phyloP scores from a whole-genome alignment of 2,329 filamentous ascomycete genomes.

The Aspergillus sp. region DNA sequence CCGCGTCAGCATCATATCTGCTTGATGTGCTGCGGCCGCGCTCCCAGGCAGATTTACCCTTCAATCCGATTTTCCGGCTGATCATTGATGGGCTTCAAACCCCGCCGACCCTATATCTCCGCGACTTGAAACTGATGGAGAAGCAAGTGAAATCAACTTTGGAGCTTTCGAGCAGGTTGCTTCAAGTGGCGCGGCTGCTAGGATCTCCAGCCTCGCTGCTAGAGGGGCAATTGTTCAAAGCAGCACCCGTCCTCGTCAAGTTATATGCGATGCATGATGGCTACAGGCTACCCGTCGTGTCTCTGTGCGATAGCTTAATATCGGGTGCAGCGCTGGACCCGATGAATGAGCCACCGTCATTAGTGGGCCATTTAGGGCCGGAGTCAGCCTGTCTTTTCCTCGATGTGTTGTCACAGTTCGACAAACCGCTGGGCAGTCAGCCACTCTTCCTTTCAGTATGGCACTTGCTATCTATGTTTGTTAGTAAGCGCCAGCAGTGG shows the following conservation, averaged over 20 bases:
- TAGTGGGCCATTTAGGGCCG: constrained; percentile 81
- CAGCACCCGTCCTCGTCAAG: constrained; percentile 64
- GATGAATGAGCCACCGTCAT: constrained; percentile 71
- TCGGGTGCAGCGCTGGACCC: constrained; percentile 54
- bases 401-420: constrained; percentile 64
- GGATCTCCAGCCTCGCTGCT: constrained; percentile 56
- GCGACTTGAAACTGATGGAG: constrained; percentile 46
- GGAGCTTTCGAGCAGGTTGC: constrained; percentile 56
- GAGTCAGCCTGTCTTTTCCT: constrained; percentile 78
- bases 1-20: constrained; percentile 64
- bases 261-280: constrained; percentile 61
- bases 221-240: constrained; percentile 72
- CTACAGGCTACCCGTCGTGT: constrained; percentile 57
- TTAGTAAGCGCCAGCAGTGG: constrained; percentile 89
- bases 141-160: constrained; percentile 57
- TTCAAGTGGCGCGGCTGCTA: constrained; percentile 59
- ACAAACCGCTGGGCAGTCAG: constrained; percentile 61
- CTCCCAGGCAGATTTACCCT: constrained; percentile 59
- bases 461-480: constrained; percentile 75
- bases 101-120: constrained; percentile 54
- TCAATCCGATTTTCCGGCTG: constrained; percentile 66
- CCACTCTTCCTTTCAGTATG: constrained; percentile 62
- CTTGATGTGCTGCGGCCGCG: constrained; percentile 66
- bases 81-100: constrained; percentile 54
- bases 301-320: constrained; percentile 64